phyloP scores from a whole-genome alignment of 2,329 filamentous ascomycete species.

The Tolypocladium album region DNA sequence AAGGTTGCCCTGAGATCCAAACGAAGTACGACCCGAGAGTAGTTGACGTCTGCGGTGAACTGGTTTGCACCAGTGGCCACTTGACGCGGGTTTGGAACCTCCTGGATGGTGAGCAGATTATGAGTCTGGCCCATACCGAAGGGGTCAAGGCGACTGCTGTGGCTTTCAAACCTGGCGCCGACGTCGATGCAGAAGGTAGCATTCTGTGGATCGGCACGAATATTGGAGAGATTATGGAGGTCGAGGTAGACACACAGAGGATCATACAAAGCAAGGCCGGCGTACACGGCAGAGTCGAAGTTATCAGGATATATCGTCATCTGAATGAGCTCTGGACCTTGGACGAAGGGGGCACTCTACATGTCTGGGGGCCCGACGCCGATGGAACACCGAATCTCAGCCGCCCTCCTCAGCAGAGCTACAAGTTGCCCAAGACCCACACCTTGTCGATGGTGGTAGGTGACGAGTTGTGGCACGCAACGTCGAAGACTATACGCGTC shows the following conservation, averaged over 20 bases:
- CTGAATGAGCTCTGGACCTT: constrained; percentile 88
- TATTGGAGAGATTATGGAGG: constrained; percentile 76
- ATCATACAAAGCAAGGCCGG: constrained; percentile 57
- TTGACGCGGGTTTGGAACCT: constrained; percentile 85
- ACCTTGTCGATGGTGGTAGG: constrained; percentile 84
- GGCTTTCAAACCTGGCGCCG: constrained; percentile 71
- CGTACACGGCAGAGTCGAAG: constrained; percentile 68
- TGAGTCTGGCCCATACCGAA: constrained; percentile 77
- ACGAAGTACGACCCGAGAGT: constrained; percentile 81
- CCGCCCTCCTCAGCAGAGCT: constrained; percentile 60
- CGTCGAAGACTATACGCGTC: constrained; percentile 76
- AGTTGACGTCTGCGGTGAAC: constrained; percentile 80
- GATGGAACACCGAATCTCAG: constrained; percentile 64
- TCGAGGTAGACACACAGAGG: constrained; percentile 67
- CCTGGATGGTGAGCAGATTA: constrained; percentile 66
- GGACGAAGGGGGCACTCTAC: constrained; percentile 77
- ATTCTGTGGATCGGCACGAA: constrained; percentile 86
- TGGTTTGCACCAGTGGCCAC: constrained; percentile 77
- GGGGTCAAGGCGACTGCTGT: constrained; percentile 72
- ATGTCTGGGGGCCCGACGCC: constrained; percentile 73
- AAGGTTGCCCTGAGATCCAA: constrained; percentile 63
- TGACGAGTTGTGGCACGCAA: constrained; percentile 76
- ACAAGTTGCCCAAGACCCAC: constrained; percentile 69
- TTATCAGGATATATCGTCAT: constrained; percentile 78
- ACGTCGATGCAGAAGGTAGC: constrained; percentile 70